Conservation (phyloP, 257 asterid genomes). For the Salvia hispanica region DNA sequence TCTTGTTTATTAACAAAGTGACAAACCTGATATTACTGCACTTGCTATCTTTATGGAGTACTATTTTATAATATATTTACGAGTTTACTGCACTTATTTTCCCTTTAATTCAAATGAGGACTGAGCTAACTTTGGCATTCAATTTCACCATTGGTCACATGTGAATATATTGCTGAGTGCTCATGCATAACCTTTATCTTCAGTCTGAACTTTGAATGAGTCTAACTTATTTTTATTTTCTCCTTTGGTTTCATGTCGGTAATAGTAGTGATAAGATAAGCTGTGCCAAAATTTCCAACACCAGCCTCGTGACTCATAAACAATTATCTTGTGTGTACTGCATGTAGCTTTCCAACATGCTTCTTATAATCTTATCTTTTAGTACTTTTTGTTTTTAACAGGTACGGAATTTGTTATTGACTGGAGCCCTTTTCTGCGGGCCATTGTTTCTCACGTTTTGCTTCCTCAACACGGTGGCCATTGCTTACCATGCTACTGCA, state of each 20-base stretch:
- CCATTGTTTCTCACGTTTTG: constrained; percentile 75
- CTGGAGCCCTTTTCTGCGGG: constrained; percentile 80
- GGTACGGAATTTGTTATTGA: constrained; percentile 76
- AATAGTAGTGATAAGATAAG: background rate
- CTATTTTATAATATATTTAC: background rate
- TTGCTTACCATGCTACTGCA: constrained; percentile 82
- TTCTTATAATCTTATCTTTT: constrained; percentile 46
- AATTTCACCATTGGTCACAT: background rate
- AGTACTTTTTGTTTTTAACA: constrained; percentile 63
- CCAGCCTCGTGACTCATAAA: background rate
- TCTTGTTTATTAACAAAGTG: background rate
- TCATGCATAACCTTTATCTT: background rate
- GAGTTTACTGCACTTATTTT: background rate
- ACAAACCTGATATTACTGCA: background rate
- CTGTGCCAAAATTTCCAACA: background rate
- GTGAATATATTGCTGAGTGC: background rate
- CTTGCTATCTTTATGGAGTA: background rate
- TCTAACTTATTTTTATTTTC: too few species aligned
- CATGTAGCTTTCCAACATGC: constrained; percentile 24
- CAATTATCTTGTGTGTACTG: background rate
- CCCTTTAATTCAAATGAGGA: background rate
- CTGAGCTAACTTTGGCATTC: background rate
- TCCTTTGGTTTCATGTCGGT: background rate
- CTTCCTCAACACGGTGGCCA: constrained; percentile 88
- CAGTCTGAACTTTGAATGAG: background rate